Evolutionary conservation across 768 basidiomycete species (phyloP).

Genomic region (Coprinellus micaceus): DNA sequence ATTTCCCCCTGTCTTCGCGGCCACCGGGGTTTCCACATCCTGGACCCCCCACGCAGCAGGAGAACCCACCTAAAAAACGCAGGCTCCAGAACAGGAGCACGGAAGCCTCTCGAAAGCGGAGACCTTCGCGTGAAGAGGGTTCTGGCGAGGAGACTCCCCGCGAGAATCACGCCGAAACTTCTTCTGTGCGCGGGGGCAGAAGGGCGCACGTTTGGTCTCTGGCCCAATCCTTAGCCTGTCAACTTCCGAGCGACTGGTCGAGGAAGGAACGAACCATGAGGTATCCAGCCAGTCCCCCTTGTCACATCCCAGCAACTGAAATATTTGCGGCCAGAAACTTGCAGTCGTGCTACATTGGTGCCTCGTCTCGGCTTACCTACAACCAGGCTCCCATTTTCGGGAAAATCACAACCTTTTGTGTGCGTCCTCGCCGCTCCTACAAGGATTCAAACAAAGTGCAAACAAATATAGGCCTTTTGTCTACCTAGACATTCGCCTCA

Average conservation of each 20-base stretch:
- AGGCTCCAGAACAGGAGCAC: not conserved
- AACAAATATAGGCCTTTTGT: too few species aligned
- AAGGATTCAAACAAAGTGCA: too few species aligned
- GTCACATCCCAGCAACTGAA: too few species aligned
- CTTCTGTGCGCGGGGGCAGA: not conserved
- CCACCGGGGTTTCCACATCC: constrained; percentile 19
- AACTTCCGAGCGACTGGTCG: constrained; percentile 2
- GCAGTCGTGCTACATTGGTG: constrained; percentile 39
- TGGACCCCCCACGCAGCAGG: constrained; percentile 5
- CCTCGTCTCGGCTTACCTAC: constrained; percentile 30
- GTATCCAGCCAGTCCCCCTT: too few species aligned
- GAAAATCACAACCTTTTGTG: constrained; percentile 44
- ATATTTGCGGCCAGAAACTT: too few species aligned
- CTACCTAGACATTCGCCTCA: not conserved
- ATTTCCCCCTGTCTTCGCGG: constrained; percentile 50
- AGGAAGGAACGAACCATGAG: too few species aligned
- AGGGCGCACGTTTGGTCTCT: not conserved
- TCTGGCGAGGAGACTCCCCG: too few species aligned
- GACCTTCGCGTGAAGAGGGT: too few species aligned
- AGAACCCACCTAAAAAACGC: not conserved
- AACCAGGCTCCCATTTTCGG: constrained; percentile 33
- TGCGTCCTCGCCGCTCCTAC: too few species aligned
- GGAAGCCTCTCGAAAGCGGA: too few species aligned
- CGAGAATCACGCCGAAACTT: not conserved
- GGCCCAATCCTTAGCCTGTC: not conserved